phyloP scores from a whole-genome alignment of 2,329 filamentous ascomycete species.

The Kalmusia sp. region DNA sequence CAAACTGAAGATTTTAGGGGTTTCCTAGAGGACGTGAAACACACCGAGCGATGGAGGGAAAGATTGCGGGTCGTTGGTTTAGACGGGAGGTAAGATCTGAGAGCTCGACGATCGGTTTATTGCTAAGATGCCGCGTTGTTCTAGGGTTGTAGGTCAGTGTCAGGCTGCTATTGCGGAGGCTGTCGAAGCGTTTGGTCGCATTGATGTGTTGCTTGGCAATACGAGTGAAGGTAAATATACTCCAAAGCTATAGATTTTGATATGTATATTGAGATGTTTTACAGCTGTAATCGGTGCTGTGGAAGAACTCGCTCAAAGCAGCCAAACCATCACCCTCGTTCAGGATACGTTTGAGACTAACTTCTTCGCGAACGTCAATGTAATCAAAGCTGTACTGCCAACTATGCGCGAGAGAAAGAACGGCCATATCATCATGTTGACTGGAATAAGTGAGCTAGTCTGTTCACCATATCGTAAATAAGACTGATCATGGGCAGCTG shows the following conservation, averaged over 20 bases:
- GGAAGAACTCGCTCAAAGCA: slow-evolving; percentile 81
- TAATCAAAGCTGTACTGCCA: slow-evolving; percentile 87
- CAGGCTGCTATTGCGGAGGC: slow-evolving; percentile 88
- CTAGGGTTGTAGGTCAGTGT: slow-evolving; percentile 71
- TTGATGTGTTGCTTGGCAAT: slow-evolving; percentile 91
- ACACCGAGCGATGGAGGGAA: slow-evolving; percentile 80
- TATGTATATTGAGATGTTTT: too few relatives aligned
- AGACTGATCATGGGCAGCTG: slow-evolving; percentile 57
- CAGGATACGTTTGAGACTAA: slow-evolving; percentile 93
- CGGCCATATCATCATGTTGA: slow-evolving; percentile 89
- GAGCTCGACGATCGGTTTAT: too few relatives aligned
- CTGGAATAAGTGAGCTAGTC: slow-evolving; percentile 71
- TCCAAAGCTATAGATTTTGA: too few relatives aligned
- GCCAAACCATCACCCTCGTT: slow-evolving; percentile 77
- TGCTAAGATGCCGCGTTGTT: not conserved
- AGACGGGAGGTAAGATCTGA: slow-evolving; percentile 58
- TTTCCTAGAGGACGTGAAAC: slow-evolving; percentile 73
- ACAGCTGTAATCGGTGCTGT: slow-evolving; percentile 86
- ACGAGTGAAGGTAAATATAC: slow-evolving; percentile 75
- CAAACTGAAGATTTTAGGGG: slow-evolving; percentile 81
- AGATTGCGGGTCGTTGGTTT: slow-evolving; percentile 70
- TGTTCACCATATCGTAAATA: not conserved
- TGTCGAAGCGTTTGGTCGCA: slow-evolving; percentile 79
- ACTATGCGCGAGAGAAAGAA: slow-evolving; percentile 79
- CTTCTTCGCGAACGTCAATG: slow-evolving; percentile 95